phyloP scores from a whole-genome alignment of 2,329 filamentous ascomycete species.

The Erysiphe pulchra region DNA sequence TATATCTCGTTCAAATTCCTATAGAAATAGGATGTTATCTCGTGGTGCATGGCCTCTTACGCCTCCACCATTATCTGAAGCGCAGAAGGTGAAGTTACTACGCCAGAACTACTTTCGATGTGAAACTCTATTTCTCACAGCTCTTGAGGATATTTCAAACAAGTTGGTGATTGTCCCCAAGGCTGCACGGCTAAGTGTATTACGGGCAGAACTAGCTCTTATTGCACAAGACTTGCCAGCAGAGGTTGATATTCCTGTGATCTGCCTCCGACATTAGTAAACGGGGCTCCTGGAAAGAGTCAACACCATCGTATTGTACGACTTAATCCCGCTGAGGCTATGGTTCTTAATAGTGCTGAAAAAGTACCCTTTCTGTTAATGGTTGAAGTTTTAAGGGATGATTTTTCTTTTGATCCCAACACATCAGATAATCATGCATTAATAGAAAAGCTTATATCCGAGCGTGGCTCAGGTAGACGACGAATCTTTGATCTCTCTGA shows the following conservation, averaged over 20 bases:
- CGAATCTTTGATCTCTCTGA: slow-evolving; percentile 47
- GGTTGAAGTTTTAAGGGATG: slow-evolving; percentile 58
- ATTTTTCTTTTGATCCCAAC: slow-evolving; percentile 61
- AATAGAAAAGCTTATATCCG: slow-evolving; percentile 28
- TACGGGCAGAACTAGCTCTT: slow-evolving; percentile 56
- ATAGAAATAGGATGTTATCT: slow-evolving; percentile 25
- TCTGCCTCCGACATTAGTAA: slow-evolving; percentile 52
- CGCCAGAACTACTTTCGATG: slow-evolving; percentile 65
- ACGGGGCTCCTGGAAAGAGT: slow-evolving; percentile 49
- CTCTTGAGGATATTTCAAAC: slow-evolving; percentile 63
- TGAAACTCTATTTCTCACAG: slow-evolving; percentile 56
- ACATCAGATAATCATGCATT: slow-evolving; percentile 46
- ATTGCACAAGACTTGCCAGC: slow-evolving; percentile 61
- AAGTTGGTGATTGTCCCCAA: slow-evolving; percentile 65
- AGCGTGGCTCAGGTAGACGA: slow-evolving; percentile 25
- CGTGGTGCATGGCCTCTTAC: slow-evolving; percentile 33
- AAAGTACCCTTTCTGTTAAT: slow-evolving; percentile 67
- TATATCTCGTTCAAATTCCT: slow-evolving; percentile 18
- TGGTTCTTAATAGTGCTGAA: slow-evolving; percentile 65
- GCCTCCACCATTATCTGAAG: slow-evolving; percentile 32
- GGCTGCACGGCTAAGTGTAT: slow-evolving; percentile 51
- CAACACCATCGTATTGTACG: slow-evolving; percentile 63
- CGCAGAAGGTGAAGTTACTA: slow-evolving; percentile 45
- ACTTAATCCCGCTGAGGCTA: slow-evolving; percentile 61
- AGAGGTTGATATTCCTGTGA: slow-evolving; percentile 61